phyloP scores from a whole-genome alignment of 2,329 filamentous ascomycete species.

The Fusarium algeriense region DNA sequence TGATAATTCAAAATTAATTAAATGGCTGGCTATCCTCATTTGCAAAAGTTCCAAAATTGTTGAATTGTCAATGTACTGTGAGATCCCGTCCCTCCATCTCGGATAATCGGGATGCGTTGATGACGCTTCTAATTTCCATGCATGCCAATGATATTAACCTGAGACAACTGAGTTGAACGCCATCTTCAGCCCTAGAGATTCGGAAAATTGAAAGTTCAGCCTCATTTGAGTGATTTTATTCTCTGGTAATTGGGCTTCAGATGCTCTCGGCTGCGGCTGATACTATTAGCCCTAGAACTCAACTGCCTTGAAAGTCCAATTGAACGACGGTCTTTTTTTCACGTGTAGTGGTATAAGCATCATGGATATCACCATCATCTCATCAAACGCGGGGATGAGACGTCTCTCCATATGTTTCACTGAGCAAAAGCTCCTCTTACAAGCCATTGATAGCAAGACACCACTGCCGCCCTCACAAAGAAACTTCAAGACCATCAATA shows the following conservation, averaged over 20 bases:
- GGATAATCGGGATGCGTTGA: conserved; percentile 8
- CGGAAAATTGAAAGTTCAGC: background rate
- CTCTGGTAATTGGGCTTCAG: background rate
- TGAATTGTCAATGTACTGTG: conserved; percentile 3
- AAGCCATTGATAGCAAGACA: background rate
- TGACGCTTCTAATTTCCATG: background rate
- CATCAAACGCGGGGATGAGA: background rate
- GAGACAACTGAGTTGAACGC: background rate
- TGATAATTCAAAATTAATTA: conserved; percentile 1
- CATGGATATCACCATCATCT: background rate
- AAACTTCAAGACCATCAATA: conserved; percentile 1
- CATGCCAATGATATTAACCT: conserved; percentile 6
- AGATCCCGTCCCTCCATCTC: conserved; percentile 29
- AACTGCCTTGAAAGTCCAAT: background rate
- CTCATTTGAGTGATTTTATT: background rate
- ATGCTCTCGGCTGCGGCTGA: background rate
- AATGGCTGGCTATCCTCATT: background rate
- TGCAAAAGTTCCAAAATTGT: background rate
- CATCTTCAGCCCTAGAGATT: background rate
- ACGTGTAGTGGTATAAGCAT: background rate
- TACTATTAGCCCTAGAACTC: background rate
- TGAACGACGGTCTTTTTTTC: background rate
- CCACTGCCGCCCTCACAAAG: background rate
- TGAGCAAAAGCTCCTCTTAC: background rate
- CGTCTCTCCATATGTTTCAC: background rate